These are phyloP conservation scores for Xylariaceae sp. DNA, from an alignment of 2,329 filamentous ascomycete species.

Conservation along the genomic window DNA sequence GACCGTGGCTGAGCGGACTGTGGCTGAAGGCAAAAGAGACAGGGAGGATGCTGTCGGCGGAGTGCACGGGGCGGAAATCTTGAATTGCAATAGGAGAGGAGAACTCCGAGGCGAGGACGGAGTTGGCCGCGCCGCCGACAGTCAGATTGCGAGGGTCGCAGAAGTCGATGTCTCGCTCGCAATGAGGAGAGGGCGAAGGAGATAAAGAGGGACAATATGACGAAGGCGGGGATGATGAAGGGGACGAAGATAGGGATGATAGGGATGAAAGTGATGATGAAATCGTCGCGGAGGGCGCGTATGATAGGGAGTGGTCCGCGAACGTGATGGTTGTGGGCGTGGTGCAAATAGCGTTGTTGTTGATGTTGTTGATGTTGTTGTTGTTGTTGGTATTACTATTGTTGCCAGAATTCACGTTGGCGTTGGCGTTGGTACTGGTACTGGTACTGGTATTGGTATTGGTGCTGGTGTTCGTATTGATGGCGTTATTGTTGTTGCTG, in stretches of 20 bases:
- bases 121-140: conserved; percentile 52
- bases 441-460: no score
- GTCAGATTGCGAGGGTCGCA: conserved; percentile 89
- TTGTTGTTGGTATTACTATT: no score
- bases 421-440: no score
- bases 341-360: conserved; percentile 32
- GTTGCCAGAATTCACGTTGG: no score
- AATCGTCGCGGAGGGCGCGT: not conserved
- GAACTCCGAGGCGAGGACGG: conserved; percentile 54
- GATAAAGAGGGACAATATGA: conserved; percentile 69
- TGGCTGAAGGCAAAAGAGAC: conserved; percentile 48
- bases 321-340: conserved; percentile 17
- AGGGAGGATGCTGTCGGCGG: conserved; percentile 39
- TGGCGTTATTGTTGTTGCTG: not conserved
- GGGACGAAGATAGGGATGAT: conserved; percentile 38
- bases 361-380: conserved; percentile 32
- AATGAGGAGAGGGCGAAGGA: conserved; percentile 76
- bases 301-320: conserved; percentile 9
- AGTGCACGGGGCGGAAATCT: conserved; percentile 42
- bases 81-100: conserved; percentile 59
- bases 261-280: conserved; percentile 2
- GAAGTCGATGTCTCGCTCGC: conserved; percentile 72
- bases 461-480: no score
- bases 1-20: conserved; percentile 46
- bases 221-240: conserved; percentile 42